Evolutionary conservation across 805 yeast species (phyloP), one percentile per base, ranked within the genome.

Genomic region (Yarrowia sp.): DNA sequence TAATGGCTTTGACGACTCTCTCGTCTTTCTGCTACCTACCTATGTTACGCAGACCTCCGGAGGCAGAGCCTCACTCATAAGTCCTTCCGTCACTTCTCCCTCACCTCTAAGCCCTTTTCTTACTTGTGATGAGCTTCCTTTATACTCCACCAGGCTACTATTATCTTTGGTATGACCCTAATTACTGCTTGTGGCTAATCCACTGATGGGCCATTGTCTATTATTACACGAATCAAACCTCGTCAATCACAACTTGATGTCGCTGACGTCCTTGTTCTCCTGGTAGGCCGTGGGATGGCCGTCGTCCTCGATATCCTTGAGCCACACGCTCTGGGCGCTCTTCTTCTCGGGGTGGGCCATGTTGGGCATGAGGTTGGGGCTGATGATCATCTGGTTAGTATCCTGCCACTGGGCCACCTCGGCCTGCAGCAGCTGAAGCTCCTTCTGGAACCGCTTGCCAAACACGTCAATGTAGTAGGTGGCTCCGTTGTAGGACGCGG

Each of bases 401-500:
- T 61, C 73, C 73, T 89, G 91, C 72, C 90, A 79, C 39, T 83
- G 85, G 20, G 83, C 82, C n/a, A 94, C 84, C 74, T 93, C 97
- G 15, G 77, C 76, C 76, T 87, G 89, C 73, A 94, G 80, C 72
- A 85, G 85, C 33, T 81, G 78, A 30, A 94, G 92, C 76, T 95
- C 97, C 73, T 89, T 91, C 74, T 92, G 96, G 74, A 92, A 87
- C 71, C 93, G 85, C 75, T 87, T 89, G 20, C 98, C 98, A 78
- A 92, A 95, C 63, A 89, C 88, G 73, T 94, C 98, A 68, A 95
- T 83, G 76, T 94, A 94, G 76, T 91, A 94, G 0, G 97, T 91
- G 2, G 98, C 99, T 36, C 99, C 99, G 72, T 95, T 93, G 76
- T 89, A 92, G 49, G 92, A 82, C 1, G 98, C 96, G 76, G 86